Conservation (phyloP, 2,329 filamentous ascomycete species). For the Emergomyces orientalis region DNA sequence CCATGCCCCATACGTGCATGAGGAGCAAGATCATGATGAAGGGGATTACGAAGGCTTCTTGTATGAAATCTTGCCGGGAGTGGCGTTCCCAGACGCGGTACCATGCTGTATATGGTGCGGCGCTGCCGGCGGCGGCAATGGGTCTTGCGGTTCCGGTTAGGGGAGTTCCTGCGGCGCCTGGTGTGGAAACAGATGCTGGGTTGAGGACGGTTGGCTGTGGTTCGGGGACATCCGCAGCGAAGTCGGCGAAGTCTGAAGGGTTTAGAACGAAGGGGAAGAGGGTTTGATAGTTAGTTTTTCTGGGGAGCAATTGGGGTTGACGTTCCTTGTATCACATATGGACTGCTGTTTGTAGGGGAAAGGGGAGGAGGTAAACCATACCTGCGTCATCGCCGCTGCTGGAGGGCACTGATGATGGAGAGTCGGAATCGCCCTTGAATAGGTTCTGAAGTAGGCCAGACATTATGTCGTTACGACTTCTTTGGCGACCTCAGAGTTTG, state of each 20-base stretch:
- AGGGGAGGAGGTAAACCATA: conserved; percentile 6
- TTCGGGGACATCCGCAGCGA: conserved; percentile 65
- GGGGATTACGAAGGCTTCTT: conserved; percentile 72
- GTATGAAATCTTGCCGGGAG: conserved; percentile 68
- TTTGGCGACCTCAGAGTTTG: conserved; percentile 1
- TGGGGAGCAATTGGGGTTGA: background rate
- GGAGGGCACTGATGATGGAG: conserved; percentile 15
- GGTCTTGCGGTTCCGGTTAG: conserved; percentile 18
- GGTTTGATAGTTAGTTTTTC: background rate
- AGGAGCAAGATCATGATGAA: conserved; percentile 65
- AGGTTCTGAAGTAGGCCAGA: conserved; percentile 21
- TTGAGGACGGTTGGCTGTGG: conserved; percentile 37
- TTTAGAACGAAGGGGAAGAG: conserved; percentile 49
- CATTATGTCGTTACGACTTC: conserved; percentile 11
- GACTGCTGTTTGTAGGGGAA: background rate
- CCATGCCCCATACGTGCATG: conserved; percentile 72
- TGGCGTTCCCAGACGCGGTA: conserved; percentile 90
- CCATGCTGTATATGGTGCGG: conserved; percentile 78
- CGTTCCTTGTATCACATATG: background rate
- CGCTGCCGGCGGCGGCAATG: conserved; percentile 39
- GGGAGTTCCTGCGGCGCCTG: conserved; percentile 24
- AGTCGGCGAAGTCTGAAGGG: conserved; percentile 86
- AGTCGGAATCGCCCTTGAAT: conserved; percentile 18
- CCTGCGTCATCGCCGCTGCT: conserved; percentile 19
- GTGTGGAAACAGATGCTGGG: conserved; percentile 3